Evolutionary conservation across 345 rosid species (phyloP).

Genomic region (Microcos paniculata): DNA sequence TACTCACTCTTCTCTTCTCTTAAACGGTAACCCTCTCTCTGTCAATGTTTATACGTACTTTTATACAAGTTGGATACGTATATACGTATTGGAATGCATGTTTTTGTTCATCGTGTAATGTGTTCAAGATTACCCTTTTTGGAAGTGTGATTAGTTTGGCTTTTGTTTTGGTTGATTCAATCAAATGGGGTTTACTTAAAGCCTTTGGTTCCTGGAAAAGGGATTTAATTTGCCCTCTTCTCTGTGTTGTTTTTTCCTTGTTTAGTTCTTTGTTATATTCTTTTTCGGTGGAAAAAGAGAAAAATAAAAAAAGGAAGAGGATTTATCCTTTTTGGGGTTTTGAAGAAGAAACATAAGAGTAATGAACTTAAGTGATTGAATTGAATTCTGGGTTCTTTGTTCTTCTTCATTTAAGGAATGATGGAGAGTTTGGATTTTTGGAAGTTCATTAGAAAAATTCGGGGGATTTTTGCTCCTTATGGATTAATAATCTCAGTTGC

Average conservation of each 20-base stretch:
- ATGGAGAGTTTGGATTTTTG: not conserved
- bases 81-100: too few species aligned
- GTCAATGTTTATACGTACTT: too few species aligned
- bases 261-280: not conserved
- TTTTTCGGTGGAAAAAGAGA: not conserved
- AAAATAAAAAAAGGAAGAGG: too few species aligned
- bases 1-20: not conserved
- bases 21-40: too few species aligned
- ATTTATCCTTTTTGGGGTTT: not conserved
- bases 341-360: not conserved
- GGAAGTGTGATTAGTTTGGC: not conserved
- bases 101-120: not conserved
- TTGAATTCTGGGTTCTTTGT: constrained; percentile 10
- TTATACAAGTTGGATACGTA: too few species aligned
- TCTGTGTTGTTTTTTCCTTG: not conserved
- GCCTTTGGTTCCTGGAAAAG: not conserved
- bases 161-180: not conserved
- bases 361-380: not conserved
- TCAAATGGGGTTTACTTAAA: constrained; percentile 4
- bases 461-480: not conserved
- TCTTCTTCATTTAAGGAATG: not conserved
- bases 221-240: not conserved
- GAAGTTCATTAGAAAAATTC: too few species aligned
- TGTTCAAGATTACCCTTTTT: not conserved
- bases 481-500: not conserved